Conservation (phyloP, 2,329 filamentous ascomycete species). For the Cyphellophora attinorum region DNA sequence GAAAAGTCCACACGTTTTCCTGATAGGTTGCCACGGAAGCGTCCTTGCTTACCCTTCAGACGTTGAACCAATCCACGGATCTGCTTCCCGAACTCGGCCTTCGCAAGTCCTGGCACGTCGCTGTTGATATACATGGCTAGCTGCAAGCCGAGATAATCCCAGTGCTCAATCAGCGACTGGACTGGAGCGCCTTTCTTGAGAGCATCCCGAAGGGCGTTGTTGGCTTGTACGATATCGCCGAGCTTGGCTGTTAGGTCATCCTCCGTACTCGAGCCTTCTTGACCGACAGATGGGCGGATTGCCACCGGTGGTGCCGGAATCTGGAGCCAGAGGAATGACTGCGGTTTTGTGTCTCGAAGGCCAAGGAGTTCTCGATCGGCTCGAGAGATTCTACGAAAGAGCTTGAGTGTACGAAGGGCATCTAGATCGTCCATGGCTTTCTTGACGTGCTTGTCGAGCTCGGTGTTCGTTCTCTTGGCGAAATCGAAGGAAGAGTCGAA, state of each 20-base stretch:
- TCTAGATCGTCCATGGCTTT: conserved; percentile 94
- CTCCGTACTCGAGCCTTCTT: conserved; percentile 88
- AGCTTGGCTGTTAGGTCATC: conserved; percentile 95
- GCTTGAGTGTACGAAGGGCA: conserved; percentile 74
- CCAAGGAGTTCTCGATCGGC: conserved; percentile 86
- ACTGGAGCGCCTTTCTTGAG: conserved; percentile 75
- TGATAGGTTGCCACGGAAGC: conserved; percentile 91
- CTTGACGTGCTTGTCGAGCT: conserved; percentile 81
- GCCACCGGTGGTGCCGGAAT: conserved; percentile 89
- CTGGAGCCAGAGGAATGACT: conserved; percentile 97
- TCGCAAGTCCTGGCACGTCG: conserved; percentile 84
- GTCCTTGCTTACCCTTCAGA: conserved; percentile 92
- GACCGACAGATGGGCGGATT: conserved; percentile 85
- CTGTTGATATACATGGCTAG: conserved; percentile 98
- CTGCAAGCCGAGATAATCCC: conserved; percentile 93
- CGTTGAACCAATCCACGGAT: conserved; percentile 92
- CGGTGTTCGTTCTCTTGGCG: conserved; percentile 66
- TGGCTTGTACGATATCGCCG: conserved; percentile 92
- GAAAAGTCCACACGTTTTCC: conserved; percentile 99
- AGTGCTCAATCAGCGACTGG: conserved; percentile 90
- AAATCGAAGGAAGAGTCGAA: conserved; percentile 81
- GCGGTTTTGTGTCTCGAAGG: conserved; percentile 80
- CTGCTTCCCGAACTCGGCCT: conserved; percentile 75
- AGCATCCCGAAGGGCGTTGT: conserved; percentile 73
- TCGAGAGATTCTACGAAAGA: conserved; percentile 79